Evolutionary conservation across 805 yeast species (phyloP), one percentile per base, ranked within the genome.

Genomic region (Cyberlindnera nakhonratchasimensis): DNA sequence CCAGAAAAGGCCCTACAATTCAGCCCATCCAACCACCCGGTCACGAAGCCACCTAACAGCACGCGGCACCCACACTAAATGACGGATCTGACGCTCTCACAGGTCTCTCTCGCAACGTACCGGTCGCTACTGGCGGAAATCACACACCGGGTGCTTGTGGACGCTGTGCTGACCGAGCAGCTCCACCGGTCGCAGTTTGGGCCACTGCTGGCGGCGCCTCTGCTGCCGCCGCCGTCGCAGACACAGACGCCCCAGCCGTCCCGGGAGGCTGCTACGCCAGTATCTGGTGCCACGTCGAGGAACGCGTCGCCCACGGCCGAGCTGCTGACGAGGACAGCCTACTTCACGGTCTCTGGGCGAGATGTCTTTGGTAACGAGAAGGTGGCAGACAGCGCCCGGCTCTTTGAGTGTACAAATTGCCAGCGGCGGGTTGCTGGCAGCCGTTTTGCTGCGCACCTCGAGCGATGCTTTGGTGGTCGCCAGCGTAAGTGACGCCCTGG

Each of bases 401-500:
- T 89, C 61, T 86, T 88, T 54, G 75, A 70, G 42, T 91, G 99
- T 64, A 72, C 74, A 5, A 83, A 85, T 51, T 91, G 99, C 63
- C 80, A 78, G 16, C 71, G 99, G 43, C 87, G 82, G 55, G 83
- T 91, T 7, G 91, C 96, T 1, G 96, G 96, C 1, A 83, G 86
- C 29, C 69, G 99, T 45, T 90, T 87, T 70, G 97, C 98, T 2
- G 89, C 86, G 31, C 99, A 91, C 64, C 72, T 91, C 23, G 95
- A 89, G 59, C 79, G 96, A 54, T 91, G 99, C 59, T 63, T 89
- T 19, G 86, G 87, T 33, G 85, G 96, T 11, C 74, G 86, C 44
- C 69, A 70, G 20, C 65, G 80, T 50, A 68, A 72, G 38, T 51
- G 28, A 40, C 9, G 9, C 6, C 11, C 28, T 12, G 28, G 28